phyloP scores from a whole-genome alignment of 2,329 filamentous ascomycete genomes.

The Coleophoma crateriformis region DNA sequence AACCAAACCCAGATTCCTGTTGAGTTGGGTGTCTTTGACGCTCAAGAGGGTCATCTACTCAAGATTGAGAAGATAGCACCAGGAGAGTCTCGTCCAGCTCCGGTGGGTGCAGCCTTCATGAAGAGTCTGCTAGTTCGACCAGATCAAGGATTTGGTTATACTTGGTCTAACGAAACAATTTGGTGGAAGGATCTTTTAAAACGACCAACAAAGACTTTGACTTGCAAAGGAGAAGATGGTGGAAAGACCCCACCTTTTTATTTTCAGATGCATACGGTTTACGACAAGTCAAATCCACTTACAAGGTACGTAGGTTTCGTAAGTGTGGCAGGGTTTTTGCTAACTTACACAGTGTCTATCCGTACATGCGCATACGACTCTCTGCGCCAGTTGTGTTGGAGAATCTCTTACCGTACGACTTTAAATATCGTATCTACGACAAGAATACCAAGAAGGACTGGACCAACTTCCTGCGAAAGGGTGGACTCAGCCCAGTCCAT shows the following conservation, averaged over 20 bases:
- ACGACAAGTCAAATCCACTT: slow-evolving; percentile 77
- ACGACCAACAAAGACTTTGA: slow-evolving; percentile 77
- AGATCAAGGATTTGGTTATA: slow-evolving; percentile 93
- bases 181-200: slow-evolving; percentile 92
- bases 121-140: slow-evolving; percentile 85
- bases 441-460: slow-evolving; percentile 98
- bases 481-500: slow-evolving; percentile 93
- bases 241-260: slow-evolving; percentile 80
- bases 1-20: slow-evolving; percentile 97
- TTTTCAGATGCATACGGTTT: slow-evolving; percentile 89
- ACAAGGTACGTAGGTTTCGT: slow-evolving; percentile 47
- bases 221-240: slow-evolving; percentile 80
- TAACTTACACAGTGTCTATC: slow-evolving; percentile 62
- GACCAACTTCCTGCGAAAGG: slow-evolving; percentile 96
- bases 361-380: slow-evolving; percentile 88
- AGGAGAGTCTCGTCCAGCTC: slow-evolving; percentile 82
- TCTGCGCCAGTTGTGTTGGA: slow-evolving; percentile 92
- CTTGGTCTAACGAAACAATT: slow-evolving; percentile 84
- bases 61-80: slow-evolving; percentile 98
- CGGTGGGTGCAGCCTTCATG: slow-evolving; percentile 85
- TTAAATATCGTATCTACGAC: slow-evolving; percentile 99
- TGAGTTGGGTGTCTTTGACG: slow-evolving; percentile 86
- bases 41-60: slow-evolving; percentile 78
- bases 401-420: slow-evolving; percentile 92
- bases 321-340: not conserved